Percentiles rank a stretch among this genome's conserved stretches.
Conservation (phyloP, 2,329 filamentous ascomycete genomes). For the Onygenales sp. region DNA sequence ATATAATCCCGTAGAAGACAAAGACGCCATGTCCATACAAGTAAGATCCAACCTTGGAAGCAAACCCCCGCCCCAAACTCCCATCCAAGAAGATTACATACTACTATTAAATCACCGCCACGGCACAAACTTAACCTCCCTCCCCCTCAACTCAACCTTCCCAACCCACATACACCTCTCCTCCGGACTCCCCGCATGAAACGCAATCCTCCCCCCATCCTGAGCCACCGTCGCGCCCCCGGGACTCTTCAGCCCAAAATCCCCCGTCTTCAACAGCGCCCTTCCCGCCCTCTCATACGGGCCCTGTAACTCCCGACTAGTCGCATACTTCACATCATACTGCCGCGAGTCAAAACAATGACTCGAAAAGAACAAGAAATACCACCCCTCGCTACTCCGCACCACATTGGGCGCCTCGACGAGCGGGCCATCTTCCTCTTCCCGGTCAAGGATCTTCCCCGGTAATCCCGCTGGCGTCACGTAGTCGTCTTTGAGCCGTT, state of each 20-base stretch:
- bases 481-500: conserved; percentile 35
- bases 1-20: too few relatives aligned
- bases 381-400: conserved; percentile 30
- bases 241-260: conserved; percentile 4
- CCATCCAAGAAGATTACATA: background rate
- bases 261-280: conserved; percentile 25
- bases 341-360: conserved; percentile 45
- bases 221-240: background rate
- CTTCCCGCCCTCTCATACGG: conserved; percentile 24
- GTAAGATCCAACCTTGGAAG: too few relatives aligned
- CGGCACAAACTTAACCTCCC: background rate
- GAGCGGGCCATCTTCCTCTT: conserved; percentile 51
- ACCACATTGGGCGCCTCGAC: conserved; percentile 50
- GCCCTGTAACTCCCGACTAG: conserved; percentile 27
- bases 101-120: background rate
- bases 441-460: conserved; percentile 49
- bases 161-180: conserved; percentile 3
- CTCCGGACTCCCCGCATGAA: background rate
- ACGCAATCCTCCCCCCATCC: conserved; percentile 1
- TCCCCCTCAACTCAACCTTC: background rate
- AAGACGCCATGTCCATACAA: too few relatives aligned
- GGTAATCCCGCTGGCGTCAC: conserved; percentile 41
- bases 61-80: background rate
- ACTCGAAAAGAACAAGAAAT: conserved; percentile 53
- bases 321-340: conserved; percentile 53